Evolutionary conservation across 2,329 filamentous ascomycete species (phyloP).

Genomic region (Aureobasidium sp.): DNA sequence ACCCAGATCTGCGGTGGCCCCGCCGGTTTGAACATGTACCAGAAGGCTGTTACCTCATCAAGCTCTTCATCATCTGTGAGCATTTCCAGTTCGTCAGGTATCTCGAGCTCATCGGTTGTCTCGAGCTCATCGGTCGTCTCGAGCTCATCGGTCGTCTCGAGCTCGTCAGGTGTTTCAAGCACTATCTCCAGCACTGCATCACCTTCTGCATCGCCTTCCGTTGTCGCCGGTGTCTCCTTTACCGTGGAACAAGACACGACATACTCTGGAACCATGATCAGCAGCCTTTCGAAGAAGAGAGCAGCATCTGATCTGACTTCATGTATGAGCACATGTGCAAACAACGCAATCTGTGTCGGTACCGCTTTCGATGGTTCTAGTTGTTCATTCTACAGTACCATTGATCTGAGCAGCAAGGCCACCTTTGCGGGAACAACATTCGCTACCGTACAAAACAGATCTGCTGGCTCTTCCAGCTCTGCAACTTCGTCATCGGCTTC

Average conservation of each 20-base stretch:
- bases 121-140: too few relatives aligned
- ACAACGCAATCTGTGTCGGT: conserved; percentile 20
- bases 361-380: not conserved
- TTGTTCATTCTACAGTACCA: conserved; percentile 1
- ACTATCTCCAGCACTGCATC: not conserved
- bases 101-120: too few relatives aligned
- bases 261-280: conserved; percentile 12
- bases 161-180: not conserved
- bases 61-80: not conserved
- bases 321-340: conserved; percentile 14
- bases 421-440: conserved; percentile 3
- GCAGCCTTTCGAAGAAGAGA: not conserved
- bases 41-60: not conserved
- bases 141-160: too few relatives aligned
- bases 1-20: conserved; percentile 35
- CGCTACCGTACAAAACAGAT: not conserved
- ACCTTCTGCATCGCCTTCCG: not conserved
- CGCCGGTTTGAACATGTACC: conserved; percentile 32
- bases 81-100: not conserved
- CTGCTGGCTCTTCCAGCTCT: not conserved
- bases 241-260: not conserved
- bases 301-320: not conserved
- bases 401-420: not conserved
- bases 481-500: not conserved
- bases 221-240: conserved; percentile 8